Base-by-base conservation (phyloP, 225 moss, liverwort and hornwort species). In the Physcomitrellopsis africana region DNA sequence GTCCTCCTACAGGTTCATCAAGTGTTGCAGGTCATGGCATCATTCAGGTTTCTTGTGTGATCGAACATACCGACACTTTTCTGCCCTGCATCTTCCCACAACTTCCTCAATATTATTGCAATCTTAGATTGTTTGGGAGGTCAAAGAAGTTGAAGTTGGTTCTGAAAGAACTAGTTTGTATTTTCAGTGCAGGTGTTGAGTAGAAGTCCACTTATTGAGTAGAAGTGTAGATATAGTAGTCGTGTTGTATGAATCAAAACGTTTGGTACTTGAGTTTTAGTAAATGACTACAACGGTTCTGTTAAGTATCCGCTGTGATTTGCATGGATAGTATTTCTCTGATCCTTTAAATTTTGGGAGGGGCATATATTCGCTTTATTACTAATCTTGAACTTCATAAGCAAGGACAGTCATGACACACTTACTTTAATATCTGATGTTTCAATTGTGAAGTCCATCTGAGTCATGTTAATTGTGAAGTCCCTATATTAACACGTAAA, bases 1-100 rank as follows among this genome's bases (percentile, higher is more conserved):
- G 7, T 66, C 70, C 66, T 24, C 24, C 24, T 24, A 24, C 81
- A 77, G 74, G 67, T 78, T 75, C 78, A 73, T 80, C 61, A 86
- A 73, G 79, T 76, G 65, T 72, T 75, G 79, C 79, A 85, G 82
- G 76, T 81, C 79, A 72, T 71, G 77, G 32, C 77, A 60, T 62
- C 57, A 72, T 79, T 48, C 78, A 76, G 76, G 67, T 67, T 72
- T 45, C 26, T 72, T 82, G 79, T 79, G 79, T 67, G 75, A 81
- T 78, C 81, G 63, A 81, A 72, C 63, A 75, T 56, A 32, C 65
- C 32, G 67, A 46, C 53, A 64, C 76, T 67, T 76, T 64, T 72
- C 77, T 60, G 77, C 53, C 55, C 18, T 47, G 3, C 54, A 62
- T 59, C 72, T 59, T 63, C 44, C 18, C 8, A 23, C 53, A 66